Conservation (phyloP, 495 filamentous ascomycete species). For the Neurospora discreta region DNA sequence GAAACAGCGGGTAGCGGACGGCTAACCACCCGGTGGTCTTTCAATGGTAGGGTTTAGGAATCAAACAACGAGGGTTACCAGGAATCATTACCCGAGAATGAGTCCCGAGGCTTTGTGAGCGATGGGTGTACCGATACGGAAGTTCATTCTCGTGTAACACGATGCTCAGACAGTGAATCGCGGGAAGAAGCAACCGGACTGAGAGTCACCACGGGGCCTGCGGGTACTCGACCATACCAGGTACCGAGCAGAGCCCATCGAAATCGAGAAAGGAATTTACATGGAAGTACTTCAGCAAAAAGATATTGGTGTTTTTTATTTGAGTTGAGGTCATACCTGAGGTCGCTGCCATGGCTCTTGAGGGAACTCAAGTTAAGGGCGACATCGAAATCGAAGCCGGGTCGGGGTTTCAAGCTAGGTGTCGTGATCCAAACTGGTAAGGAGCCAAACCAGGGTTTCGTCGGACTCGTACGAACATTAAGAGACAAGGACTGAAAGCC, state of each 20-base stretch:
- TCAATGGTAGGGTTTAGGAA: too few relatives aligned
- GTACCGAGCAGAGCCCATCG: neutral
- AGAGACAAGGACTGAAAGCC: neutral
- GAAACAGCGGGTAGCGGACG: too few relatives aligned
- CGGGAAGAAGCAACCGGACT: neutral
- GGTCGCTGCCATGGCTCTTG: neutral
- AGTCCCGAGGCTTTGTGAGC: neutral
- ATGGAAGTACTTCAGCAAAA: neutral
- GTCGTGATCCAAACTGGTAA: neutral
- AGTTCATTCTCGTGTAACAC: neutral
- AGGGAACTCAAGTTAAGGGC: neutral
- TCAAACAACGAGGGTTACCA: too few relatives aligned
- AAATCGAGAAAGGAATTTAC: neutral
- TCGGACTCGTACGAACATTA: neutral
- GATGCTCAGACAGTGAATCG: neutral
- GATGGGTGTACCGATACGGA: neutral
- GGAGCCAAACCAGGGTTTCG: neutral
- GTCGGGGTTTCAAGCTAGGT: neutral
- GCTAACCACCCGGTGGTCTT: too few relatives aligned
- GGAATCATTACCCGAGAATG: neutral
- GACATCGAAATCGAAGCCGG: neutral
- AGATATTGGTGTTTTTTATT: neutral
- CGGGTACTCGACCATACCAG: neutral
- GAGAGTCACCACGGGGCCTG: neutral
- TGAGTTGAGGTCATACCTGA: too few relatives aligned